phyloP scores from a whole-genome alignment of 768 basidiomycete genomes.

The Sporobolomyces phaffii region DNA sequence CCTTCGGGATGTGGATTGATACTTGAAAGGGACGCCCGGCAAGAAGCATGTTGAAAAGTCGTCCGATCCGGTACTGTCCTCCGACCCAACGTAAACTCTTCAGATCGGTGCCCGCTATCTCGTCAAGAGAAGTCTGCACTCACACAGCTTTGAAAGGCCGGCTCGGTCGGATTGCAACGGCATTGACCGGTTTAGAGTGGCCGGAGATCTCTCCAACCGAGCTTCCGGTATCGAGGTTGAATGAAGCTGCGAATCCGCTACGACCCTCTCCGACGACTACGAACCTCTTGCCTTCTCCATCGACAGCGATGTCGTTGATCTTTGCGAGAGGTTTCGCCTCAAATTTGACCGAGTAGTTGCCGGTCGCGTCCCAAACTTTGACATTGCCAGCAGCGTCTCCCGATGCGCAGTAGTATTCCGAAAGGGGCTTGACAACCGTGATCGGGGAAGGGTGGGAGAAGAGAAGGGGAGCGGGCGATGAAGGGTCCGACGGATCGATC shows the following conservation, averaged over 20 bases:
- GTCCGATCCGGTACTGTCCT: slow-evolving; percentile 31
- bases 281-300: slow-evolving; percentile 88
- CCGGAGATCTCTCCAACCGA: slow-evolving; percentile 83
- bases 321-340: slow-evolving; percentile 30
- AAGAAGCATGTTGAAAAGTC: slow-evolving; percentile 29
- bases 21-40: slow-evolving; percentile 72
- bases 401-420: slow-evolving; percentile 76
- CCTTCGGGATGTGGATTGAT: slow-evolving; percentile 48
- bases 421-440: slow-evolving; percentile 19
- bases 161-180: slow-evolving; percentile 22
- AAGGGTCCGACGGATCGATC: background rate
- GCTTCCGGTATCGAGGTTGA: slow-evolving; percentile 45
- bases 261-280: slow-evolving; percentile 87
- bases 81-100: too few relatives aligned
- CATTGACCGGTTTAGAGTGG: slow-evolving; percentile 63
- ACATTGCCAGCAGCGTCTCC: slow-evolving; percentile 69
- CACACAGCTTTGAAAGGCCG: slow-evolving; percentile 35
- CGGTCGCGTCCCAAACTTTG: slow-evolving; percentile 74
- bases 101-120: too few relatives aligned
- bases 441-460: slow-evolving; percentile 18
- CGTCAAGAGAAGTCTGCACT: too few relatives aligned
- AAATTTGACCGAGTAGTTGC: slow-evolving; percentile 59
- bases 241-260: slow-evolving; percentile 44
- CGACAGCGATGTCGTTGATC: slow-evolving; percentile 86
- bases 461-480: slow-evolving; percentile 3